phyloP scores from a whole-genome alignment of 495 filamentous ascomycete species.

The Penicillium crystallinum region DNA sequence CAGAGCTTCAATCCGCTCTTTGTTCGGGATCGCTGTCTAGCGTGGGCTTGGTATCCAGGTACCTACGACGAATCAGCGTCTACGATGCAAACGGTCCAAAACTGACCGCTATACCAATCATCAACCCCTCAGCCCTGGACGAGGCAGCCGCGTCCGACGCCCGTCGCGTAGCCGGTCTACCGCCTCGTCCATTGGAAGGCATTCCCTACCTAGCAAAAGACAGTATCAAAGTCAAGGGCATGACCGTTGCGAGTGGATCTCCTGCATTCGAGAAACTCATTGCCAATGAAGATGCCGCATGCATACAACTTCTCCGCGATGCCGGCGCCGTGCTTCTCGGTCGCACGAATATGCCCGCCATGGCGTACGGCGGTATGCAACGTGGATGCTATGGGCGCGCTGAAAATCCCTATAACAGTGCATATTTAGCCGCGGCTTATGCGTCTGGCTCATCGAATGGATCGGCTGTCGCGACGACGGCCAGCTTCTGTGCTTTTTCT shows the following conservation, averaged over 20 bases:
- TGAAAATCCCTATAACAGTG: slow-evolving; percentile 31
- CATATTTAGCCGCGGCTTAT: slow-evolving; percentile 32
- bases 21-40: slow-evolving; percentile 37
- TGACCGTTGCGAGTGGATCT: slow-evolving; percentile 50
- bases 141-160: slow-evolving; percentile 32
- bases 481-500: slow-evolving; percentile 34
- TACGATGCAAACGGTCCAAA: slow-evolving; percentile 31
- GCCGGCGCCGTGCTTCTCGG: slow-evolving; percentile 64
- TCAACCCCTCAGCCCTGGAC: slow-evolving; percentile 26
- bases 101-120: slow-evolving; percentile 29
- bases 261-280: slow-evolving; percentile 55
- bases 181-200: slow-evolving; percentile 55
- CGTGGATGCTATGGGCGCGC: slow-evolving; percentile 34
- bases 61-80: slow-evolving; percentile 40
- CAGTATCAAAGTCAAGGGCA: slow-evolving; percentile 65
- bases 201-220: slow-evolving; percentile 70
- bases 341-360: slow-evolving; percentile 38
- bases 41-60: slow-evolving; percentile 43
- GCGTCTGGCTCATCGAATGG: slow-evolving; percentile 37
- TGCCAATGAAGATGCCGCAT: slow-evolving; percentile 59
- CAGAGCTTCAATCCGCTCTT: slow-evolving; percentile 43
- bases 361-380: slow-evolving; percentile 41
- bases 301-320: slow-evolving; percentile 52
- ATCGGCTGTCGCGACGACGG: slow-evolving; percentile 32
- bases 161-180: slow-evolving; percentile 21